A percentile compares a stretch with the other conserved stretches of the same genome.
Evolutionary conservation across 2,329 filamentous ascomycete genomes (phyloP).

Genomic region (Didymosphaeria variabile): DNA sequence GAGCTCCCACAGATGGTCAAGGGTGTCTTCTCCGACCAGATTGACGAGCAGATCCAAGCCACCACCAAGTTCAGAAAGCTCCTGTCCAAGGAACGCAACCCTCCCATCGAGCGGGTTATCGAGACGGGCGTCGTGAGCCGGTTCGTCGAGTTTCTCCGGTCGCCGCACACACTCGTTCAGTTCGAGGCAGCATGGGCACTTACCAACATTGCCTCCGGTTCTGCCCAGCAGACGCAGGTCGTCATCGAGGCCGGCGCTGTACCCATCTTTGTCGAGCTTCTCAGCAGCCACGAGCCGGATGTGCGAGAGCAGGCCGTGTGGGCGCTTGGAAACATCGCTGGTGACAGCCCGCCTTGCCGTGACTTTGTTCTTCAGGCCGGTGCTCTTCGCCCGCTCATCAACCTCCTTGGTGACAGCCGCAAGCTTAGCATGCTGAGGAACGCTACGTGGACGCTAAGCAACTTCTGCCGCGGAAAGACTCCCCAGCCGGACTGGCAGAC

Average conservation of each 20-base stretch:
- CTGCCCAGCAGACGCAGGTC: constrained; percentile 95
- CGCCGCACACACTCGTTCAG: constrained; percentile 96
- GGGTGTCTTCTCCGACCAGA: constrained; percentile 98
- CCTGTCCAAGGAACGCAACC: constrained; percentile 97
- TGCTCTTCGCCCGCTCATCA: constrained; percentile 88
- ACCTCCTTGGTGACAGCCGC: constrained; percentile 92
- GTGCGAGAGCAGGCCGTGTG: constrained; percentile 98
- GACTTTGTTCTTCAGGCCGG: constrained; percentile 94
- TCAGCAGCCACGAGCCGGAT: constrained; percentile 95
- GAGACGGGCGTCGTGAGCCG: constrained; percentile 97
- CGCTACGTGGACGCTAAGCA: constrained; percentile 98
- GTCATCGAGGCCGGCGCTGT: constrained; percentile 98
- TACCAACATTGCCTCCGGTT: constrained; percentile 98
- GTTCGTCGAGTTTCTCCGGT: constrained; percentile 98
- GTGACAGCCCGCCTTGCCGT: constrained; percentile 95
- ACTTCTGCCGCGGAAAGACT: constrained; percentile 99
- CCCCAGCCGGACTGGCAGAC: constrained; percentile 98
- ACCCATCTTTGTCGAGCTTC: constrained; percentile 96
- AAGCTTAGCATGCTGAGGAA: constrained; percentile 99
- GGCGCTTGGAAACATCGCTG: constrained; percentile 98
- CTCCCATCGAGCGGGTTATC: constrained; percentile 98
- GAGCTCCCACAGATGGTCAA: constrained; percentile 98
- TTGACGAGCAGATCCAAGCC: constrained; percentile 95
- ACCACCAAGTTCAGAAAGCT: constrained; percentile 99
- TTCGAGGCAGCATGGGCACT: constrained; percentile 99